Evolutionary conservation across 352 stramenopile genomes (phyloP).

Genomic region (Thraustochytrium sp.): DNA sequence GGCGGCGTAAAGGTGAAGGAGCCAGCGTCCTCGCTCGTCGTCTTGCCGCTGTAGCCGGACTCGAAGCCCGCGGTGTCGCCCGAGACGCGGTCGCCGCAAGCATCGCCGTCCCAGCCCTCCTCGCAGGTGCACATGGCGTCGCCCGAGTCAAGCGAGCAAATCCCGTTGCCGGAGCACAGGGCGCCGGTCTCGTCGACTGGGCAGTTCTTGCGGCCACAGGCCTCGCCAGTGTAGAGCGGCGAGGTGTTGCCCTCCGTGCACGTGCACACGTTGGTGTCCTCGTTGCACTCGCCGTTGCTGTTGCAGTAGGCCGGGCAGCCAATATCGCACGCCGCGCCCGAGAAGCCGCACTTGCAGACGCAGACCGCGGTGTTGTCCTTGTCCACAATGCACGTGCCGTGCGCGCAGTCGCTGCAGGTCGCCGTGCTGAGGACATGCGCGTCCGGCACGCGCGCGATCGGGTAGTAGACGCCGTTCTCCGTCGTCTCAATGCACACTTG

Average conservation of each 20-base stretch:
- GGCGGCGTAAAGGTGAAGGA: background rate
- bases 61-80: background rate
- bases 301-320: background rate
- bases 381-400: background rate
- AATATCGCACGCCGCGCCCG: background rate
- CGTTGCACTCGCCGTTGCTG: background rate
- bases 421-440: background rate
- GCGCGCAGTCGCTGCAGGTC: background rate
- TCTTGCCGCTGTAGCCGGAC: background rate
- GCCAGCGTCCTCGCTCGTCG: background rate
- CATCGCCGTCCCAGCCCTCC: constrained; percentile 77
- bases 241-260: background rate
- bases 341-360: background rate
- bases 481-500: constrained; percentile 7
- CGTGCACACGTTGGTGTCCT: background rate
- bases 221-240: background rate
- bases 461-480: background rate
- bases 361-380: background rate
- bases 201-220: constrained; percentile 1
- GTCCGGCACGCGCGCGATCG: constrained; percentile 6
- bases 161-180: background rate
- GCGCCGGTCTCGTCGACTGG: background rate
- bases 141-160: background rate
- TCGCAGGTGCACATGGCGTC: constrained; percentile 80
- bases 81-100: constrained; percentile 51